Base-by-base conservation (phyloP, 169 alveolate genomes). In the Plasmodium falciparum region DNA sequence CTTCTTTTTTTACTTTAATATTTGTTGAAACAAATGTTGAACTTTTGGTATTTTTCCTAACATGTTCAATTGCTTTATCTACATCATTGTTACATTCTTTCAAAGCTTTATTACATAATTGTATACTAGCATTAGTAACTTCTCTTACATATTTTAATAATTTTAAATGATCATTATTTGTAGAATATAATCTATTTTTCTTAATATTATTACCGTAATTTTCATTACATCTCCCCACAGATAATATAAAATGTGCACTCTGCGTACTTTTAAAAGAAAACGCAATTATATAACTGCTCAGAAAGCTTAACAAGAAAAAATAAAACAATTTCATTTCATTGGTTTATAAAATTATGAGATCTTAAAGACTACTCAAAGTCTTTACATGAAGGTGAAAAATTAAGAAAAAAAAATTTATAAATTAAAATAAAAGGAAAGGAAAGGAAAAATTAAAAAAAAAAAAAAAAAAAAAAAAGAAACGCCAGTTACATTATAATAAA, bases 121-220 rank as follows among this genome's bases (percentile, higher is more conserved):
- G 90, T 17, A 80, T 69, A 72, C 90, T 80, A 11, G 90, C 90
- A 69, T 63, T 80, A 13, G 90, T 80, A 17, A 67, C 83, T 22
- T 80, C 71, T 29, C 90, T 71, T 24, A 80, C 73, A 69, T 80
- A 80, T 61, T 80, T 80, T 49, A 80, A 69, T 15, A 33, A 24
- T 49, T 80, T 70, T 9, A 80, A 29, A 26, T 80, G 70, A 43
- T 80, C 90, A 80, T 17, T 69, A 33, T 9, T 7, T 0, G 80
- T 29, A 20, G 76, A 47, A 24, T 45, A 58, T 20, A 73, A n/a
- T 22, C 58, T 24, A 49, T 20, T 52, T 1, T 26, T 13, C 45
- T 33, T 33, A 33, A 33, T 33, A 33, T 33, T 8, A 4, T 33
- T 5, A 33, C 1, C 8, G 45, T 5, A 33, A 33, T 5, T 33